Evolutionary conservation across 208 protist genomes (phyloP), one percentile per base, ranked within the genome.

Genomic region (Trypanosoma theileri): DNA sequence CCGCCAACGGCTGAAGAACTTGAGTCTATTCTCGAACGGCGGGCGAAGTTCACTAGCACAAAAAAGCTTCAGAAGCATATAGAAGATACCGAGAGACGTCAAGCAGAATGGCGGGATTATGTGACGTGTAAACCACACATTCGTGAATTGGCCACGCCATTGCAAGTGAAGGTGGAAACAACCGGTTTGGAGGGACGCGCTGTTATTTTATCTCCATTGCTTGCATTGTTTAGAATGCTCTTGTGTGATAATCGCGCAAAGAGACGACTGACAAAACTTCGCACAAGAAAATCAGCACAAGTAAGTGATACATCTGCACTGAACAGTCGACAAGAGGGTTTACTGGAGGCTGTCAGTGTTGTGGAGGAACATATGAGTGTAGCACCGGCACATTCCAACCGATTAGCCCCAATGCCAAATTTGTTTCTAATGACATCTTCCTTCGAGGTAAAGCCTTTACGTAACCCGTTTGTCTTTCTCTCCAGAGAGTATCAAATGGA

Each of bases 381-480:
- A 17, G n/a, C 40, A n/a, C 54, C 45, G 21, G 42, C 16, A 10
- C 46, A 44, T 35, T 35, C 14, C 17, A 59, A 51, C 17, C 28
- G 51, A 24, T 1, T 19, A 11, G 22, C 45, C 8, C 19, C 51
- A 40, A 9, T 59, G 6, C 48, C 71, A 16, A 64, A 70, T 21
- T 45, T 66, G 42, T 60, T 76, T 59, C 44, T 70, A 45, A 64
- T 66, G 42, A 48, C 71, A 24, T 19, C 12, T 12, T 48, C 52
- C 26, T 82, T 73, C 57, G 56, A 54, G 35, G 16, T 45, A 26
- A 56, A 57, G 13, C 59, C 51, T 0, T 56, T 73, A 19, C 70
- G 81, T 7, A 76, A 59, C n/a, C 81, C 81, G 16, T 79, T 87
- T 55, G 71, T 71, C 0, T 87, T 87, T 64, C 55, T 75, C 11